phyloP scores from a whole-genome alignment of 179 eudicot species.

The Silene coronaria region DNA sequence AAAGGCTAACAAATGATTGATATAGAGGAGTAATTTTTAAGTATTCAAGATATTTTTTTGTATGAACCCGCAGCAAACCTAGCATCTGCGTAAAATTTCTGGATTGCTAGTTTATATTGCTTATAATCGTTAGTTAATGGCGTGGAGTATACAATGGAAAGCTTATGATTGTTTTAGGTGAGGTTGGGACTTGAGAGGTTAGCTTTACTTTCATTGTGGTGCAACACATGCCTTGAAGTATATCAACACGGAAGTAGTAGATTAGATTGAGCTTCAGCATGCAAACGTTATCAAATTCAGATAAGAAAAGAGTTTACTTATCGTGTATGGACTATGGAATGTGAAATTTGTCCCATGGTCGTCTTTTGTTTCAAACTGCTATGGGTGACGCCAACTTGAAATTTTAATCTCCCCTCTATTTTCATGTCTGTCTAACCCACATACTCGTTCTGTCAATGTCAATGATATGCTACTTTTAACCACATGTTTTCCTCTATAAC shows the following conservation, averaged over 20 bases:
- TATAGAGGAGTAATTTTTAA: too few relatives aligned
- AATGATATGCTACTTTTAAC: too few relatives aligned
- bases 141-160: neutral
- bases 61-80: neutral
- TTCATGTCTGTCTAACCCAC: too few relatives aligned
- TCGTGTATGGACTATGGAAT: too few relatives aligned
- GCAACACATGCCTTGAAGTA: neutral
- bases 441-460: too few relatives aligned
- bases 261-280: neutral
- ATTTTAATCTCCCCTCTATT: too few relatives aligned
- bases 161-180: neutral
- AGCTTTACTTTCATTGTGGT: neutral
- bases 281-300: neutral
- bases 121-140: too few relatives aligned
- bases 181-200: neutral
- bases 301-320: neutral
- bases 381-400: too few relatives aligned
- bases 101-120: neutral
- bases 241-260: neutral
- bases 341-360: neutral
- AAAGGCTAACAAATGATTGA: too few relatives aligned
- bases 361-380: neutral
- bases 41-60: too few relatives aligned
- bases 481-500: too few relatives aligned
- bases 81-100: neutral